Conservation (phyloP, 352 stramenopile species). For the Poterioochromonas sp. region DNA sequence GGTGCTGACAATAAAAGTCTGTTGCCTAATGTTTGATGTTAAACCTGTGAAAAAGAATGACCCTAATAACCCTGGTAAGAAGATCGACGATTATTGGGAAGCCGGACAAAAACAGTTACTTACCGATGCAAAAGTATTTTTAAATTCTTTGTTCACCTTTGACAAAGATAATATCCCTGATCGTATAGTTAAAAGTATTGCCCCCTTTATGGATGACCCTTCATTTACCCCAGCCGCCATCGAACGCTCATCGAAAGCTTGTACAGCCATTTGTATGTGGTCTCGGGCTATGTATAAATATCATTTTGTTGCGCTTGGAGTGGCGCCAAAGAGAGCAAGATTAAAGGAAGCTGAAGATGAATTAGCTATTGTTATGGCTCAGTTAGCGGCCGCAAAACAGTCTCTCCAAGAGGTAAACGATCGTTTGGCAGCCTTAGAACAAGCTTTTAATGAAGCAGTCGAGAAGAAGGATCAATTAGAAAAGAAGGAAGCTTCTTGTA, state of each 20-base stretch:
- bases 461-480: constrained; percentile 78
- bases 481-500: constrained; percentile 70
- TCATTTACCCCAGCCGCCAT: constrained; percentile 79
- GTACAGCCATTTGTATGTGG: constrained; percentile 79
- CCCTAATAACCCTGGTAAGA: constrained; percentile 70
- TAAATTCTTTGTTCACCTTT: constrained; percentile 71
- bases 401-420: constrained; percentile 68
- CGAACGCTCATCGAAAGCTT: constrained; percentile 77
- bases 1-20: constrained; percentile 80
- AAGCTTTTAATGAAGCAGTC: constrained; percentile 66
- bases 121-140: constrained; percentile 79
- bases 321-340: constrained; percentile 63
- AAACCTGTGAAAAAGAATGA: constrained; percentile 74
- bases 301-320: constrained; percentile 64
- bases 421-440: constrained; percentile 66
- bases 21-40: constrained; percentile 75
- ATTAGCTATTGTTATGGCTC: constrained; percentile 51
- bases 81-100: constrained; percentile 80
- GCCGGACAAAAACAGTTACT: constrained; percentile 74
- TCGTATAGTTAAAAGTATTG: constrained; percentile 57
- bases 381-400: constrained; percentile 52
- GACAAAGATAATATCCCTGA: constrained; percentile 86
- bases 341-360: constrained; percentile 56
- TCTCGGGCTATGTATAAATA: constrained; percentile 68
- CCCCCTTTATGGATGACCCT: constrained; percentile 70